Conservation (phyloP, 192 early-diverging fungal genomes). For the Coemansia sp. region DNA sequence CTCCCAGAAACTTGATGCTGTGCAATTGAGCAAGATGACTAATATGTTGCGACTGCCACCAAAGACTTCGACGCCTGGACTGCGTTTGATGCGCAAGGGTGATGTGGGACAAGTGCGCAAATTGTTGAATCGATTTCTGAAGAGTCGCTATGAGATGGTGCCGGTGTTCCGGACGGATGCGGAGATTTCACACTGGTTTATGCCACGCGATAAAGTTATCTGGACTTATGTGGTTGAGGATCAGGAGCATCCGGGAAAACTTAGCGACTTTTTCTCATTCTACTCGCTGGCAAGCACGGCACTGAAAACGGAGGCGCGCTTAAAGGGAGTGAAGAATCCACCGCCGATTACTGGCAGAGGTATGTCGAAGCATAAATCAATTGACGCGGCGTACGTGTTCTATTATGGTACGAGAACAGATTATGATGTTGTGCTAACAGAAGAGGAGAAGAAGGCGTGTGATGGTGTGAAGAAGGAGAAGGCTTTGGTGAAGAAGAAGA, state of each 20-base stretch:
- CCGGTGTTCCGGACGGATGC: conserved; percentile 74
- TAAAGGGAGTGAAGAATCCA: conserved; percentile 11
- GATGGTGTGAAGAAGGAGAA: conserved; percentile 50
- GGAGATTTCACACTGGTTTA: conserved; percentile 88
- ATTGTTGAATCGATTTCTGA: conserved; percentile 75
- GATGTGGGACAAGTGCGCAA: conserved; percentile 74
- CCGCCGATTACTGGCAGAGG: background rate
- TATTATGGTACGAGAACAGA: conserved; percentile 78
- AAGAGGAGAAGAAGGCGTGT: conserved; percentile 39
- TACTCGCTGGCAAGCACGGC: conserved; percentile 93
- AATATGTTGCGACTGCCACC: conserved; percentile 24
- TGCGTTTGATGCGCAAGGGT: conserved; percentile 74
- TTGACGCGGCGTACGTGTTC: conserved; percentile 93
- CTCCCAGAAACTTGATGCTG: conserved; percentile 65
- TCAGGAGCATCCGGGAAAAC: conserved; percentile 57
- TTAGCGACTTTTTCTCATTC: conserved; percentile 92
- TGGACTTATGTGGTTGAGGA: conserved; percentile 93
- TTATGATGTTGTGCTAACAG: conserved; percentile 28
- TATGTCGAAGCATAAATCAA: conserved; percentile 31
- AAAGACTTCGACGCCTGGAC: conserved; percentile 60
- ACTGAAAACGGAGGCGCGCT: conserved; percentile 59
- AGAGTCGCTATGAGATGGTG: conserved; percentile 62
- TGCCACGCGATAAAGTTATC: conserved; percentile 80
- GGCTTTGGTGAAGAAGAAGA: conserved; percentile 34
- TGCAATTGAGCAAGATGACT: conserved; percentile 25